Conservation (phyloP, 1,284 basidiomycete genomes). For the Ustilago tritici region DNA sequence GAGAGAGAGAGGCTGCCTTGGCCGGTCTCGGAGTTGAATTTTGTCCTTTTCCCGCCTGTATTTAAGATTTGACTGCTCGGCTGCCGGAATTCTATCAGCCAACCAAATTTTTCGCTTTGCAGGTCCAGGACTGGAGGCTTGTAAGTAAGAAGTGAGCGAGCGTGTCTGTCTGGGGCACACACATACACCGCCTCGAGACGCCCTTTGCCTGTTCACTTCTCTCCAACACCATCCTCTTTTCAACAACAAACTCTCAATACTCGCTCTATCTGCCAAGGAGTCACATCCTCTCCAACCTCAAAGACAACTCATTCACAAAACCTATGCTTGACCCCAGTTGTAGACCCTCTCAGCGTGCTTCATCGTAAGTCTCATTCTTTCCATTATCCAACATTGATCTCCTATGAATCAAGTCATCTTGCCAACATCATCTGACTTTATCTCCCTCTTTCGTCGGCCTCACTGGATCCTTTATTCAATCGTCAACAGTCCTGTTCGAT, state of each 20-base stretch:
- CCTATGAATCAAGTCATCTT: not conserved
- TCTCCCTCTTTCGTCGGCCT: not conserved
- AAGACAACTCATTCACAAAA: constrained; percentile 23
- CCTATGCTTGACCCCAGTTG: constrained; percentile 65
- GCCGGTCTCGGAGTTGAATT: not conserved
- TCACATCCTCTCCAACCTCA: constrained; percentile 27
- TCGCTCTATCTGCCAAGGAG: constrained; percentile 23
- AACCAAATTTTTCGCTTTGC: not conserved
- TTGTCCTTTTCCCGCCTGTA: not conserved
- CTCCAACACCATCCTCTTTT: constrained; percentile 9
- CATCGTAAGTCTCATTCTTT: constrained; percentile 37
- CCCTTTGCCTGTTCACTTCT: not conserved
- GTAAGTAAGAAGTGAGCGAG: not conserved
- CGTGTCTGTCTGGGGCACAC: not conserved
- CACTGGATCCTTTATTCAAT: not conserved
- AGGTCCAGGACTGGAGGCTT: not conserved
- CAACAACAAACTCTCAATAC: not conserved
- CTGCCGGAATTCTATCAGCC: not conserved
- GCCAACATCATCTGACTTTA: not conserved
- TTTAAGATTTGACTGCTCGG: constrained; percentile 9
- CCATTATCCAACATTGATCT: not conserved
- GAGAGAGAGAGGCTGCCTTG: not conserved
- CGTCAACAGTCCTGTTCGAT: constrained; percentile 23
- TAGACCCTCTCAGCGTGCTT: constrained; percentile 57
- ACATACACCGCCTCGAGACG: not conserved